Evolutionary conservation across 164 flowering plant genomes (phyloP).

Genomic region (Piper longum): DNA sequence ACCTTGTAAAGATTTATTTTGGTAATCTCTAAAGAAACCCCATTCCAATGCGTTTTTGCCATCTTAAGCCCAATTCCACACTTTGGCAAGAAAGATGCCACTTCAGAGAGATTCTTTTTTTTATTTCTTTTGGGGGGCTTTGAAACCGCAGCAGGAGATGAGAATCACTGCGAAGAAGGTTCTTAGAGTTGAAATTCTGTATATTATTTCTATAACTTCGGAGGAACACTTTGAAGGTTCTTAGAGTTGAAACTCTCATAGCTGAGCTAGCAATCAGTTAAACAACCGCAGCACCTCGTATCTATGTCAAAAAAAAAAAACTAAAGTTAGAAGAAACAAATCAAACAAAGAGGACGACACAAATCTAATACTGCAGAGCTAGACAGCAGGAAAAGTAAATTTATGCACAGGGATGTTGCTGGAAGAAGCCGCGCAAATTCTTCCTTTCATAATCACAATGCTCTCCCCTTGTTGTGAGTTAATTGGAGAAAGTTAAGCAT

Average conservation of each 20-base stretch:
- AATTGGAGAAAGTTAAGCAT: too few relatives aligned
- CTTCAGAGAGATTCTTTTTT: conserved; percentile 87
- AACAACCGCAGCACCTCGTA: too few relatives aligned
- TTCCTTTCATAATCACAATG: too few relatives aligned
- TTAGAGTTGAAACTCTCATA: conserved; percentile 4
- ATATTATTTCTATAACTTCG: conserved; percentile 5
- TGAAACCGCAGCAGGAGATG: conserved; percentile 6
- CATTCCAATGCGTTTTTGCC: conserved; percentile 82
- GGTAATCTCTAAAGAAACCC: conserved; percentile 70
- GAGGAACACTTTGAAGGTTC: conserved; percentile 4
- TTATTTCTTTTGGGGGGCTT: conserved; percentile 36
- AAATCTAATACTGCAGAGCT: too few relatives aligned
- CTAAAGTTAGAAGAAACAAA: too few relatives aligned
- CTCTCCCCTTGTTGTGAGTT: too few relatives aligned
- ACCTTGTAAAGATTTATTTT: conserved; percentile 89
- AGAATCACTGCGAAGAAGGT: conserved; percentile 8
- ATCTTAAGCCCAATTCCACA: conserved; percentile 89
- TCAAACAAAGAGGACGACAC: too few relatives aligned
- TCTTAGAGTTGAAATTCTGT: conserved; percentile 10
- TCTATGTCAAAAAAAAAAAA: too few relatives aligned
- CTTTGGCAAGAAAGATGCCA: conserved; percentile 75
- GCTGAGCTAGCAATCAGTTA: too few relatives aligned
- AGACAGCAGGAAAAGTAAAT: too few relatives aligned
- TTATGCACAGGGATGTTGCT: too few relatives aligned
- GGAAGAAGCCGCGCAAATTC: too few relatives aligned